These are phyloP conservation scores for Jacaranda copaia DNA, from an alignment of 257 asterid species.

Conservation along the genomic window DNA sequence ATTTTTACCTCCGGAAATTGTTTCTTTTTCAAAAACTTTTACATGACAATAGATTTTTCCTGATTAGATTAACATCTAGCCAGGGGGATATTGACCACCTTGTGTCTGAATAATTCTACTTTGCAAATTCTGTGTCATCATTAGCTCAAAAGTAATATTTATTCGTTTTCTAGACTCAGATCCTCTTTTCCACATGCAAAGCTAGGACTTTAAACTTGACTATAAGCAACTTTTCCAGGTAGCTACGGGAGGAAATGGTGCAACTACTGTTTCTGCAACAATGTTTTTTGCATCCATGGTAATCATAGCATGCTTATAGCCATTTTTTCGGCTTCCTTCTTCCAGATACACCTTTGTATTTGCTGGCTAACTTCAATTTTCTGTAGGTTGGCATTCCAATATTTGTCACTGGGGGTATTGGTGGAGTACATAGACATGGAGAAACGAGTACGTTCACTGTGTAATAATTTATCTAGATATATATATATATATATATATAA, in stretches of 20 bases:
- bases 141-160: background rate
- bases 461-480: slow-evolving; percentile 1
- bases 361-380: slow-evolving; percentile 22
- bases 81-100: background rate
- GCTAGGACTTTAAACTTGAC: slow-evolving; percentile 32
- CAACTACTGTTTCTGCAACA: slow-evolving; percentile 98
- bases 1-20: background rate
- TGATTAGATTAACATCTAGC: background rate
- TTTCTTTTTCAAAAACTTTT: background rate
- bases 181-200: slow-evolving; percentile 1
- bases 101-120: background rate
- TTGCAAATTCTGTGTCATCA: background rate
- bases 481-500: background rate
- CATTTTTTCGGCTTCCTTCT: slow-evolving; percentile 15
- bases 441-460: slow-evolving; percentile 69
- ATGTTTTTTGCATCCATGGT: slow-evolving; percentile 93
- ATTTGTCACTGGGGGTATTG: slow-evolving; percentile 96
- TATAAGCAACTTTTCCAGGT: slow-evolving; percentile 56
- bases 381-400: slow-evolving; percentile 87
- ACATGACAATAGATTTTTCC: background rate
- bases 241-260: slow-evolving; percentile 87
- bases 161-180: slow-evolving; percentile 11
- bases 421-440: slow-evolving; percentile 97
- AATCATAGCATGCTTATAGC: slow-evolving; percentile 29
- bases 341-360: background rate